Base-by-base conservation (phyloP, 1,284 basidiomycete genomes). In the Ganoderma sinense region DNA sequence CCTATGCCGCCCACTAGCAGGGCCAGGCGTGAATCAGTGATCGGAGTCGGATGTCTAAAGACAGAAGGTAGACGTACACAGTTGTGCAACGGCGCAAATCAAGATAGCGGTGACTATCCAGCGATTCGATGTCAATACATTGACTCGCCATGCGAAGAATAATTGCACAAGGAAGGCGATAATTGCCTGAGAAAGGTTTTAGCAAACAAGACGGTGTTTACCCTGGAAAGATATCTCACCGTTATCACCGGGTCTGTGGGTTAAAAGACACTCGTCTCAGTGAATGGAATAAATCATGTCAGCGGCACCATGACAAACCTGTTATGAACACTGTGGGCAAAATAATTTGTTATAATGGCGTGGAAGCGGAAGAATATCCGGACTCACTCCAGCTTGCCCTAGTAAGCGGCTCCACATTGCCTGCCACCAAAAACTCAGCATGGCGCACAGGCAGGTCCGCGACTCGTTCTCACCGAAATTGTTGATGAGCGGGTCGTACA, bases 91-190 rank as follows among this genome's bases (percentile, higher is more conserved):
- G 31, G 56, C 56, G 36, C 56, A 59, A 7, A 39, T n/a, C 18
- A 10, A 56, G 48, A 71, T 58, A 26, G 33, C 39, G 36, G 16
- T 13, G 1, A 67, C 67, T 14, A 67, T 14, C 53, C 64, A 60
- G 36, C 40, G 51, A 11, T 59, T 69, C 40, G 56, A 39, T 2
- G 67, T 69, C n/a, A 79, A 55, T 4, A 71, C 59, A 36, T 76
- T 74, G 41, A 84, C 77, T 16, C 82, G 71, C 81, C 81, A 82
- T 0, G 81, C 81, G 66, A 81, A 83, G 76, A 84, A 83, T 6
- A 78, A 40, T 62, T 84, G 82, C 8, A 82, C 82, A 16, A 74
- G 64, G 20, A 72, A 71, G 0, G 77, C 77, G 64, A 82, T 81
- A 45, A 82, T 75, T 11, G 65, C 74, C 71, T 70, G 14, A 71